Base-by-base conservation (phyloP, 2,329 filamentous ascomycete species). In the Fusarium sp. region DNA sequence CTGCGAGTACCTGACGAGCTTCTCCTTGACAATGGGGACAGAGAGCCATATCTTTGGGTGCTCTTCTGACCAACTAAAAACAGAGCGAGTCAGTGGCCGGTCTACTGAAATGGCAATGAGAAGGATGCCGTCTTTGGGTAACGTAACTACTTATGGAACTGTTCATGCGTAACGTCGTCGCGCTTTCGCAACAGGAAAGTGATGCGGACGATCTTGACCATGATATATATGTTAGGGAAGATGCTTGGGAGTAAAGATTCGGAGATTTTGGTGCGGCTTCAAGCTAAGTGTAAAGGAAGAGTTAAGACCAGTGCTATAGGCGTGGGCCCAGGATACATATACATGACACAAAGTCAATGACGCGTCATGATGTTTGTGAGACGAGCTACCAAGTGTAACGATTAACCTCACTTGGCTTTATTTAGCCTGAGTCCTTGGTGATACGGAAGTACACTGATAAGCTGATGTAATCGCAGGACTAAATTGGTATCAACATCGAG, bases 181-280 rank as follows among this genome's bases (percentile, higher is more conserved):
- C 44, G 12, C 25, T 47, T 47, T 8, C 44, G 44, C 25, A 30
- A 8, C 2, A 47, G 25, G 19, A 47, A 21, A 3, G 44, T 47
- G 25, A 47, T 47, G 25, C 25, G 44, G 9, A 47, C 44, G 2
- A 47, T 47, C 2, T 47, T 47, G 9, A 12, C 25, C 44, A 47
- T 47, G 23, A n/a, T n/a, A n/a, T n/a, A n/a, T n/a, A n/a, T n/a
- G 10, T 12, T 12, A 1, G 16, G 2, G 43, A 25, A 1, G 12
- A 28, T 28, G 18, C 6, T 7, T 15, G 4, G 18, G 3, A 21
- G 25, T 21, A 35, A n/a, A n/a, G n/a, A n/a, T n/a, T n/a, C n/a
- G n/a, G n/a, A 35, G 33, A 35, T 6, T 16, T 35, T 35, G 12
- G 33, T 16, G n/a, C 33, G 13, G 33, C 33, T 35, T 35, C 15